Evolutionary conservation across 2,329 filamentous ascomycete genomes (phyloP).

Genomic region (Bretziella fagacearum): DNA sequence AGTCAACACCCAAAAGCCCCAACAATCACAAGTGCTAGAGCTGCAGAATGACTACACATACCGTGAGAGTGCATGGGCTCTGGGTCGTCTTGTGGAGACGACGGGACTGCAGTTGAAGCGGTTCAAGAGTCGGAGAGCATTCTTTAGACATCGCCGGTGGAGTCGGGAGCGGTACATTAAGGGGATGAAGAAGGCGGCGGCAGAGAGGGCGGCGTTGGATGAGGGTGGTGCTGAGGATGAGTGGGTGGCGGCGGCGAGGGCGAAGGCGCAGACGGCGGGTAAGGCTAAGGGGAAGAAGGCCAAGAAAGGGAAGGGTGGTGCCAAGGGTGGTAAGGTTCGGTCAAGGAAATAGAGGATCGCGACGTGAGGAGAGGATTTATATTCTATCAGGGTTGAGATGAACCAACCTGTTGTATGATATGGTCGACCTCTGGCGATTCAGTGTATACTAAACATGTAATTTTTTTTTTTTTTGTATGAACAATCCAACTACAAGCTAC

Average conservation of each 20-base stretch:
- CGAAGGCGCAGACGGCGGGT: conserved; percentile 18
- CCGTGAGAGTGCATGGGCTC: conserved; percentile 42
- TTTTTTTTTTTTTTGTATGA: background rate
- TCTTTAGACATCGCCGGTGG: conserved; percentile 29
- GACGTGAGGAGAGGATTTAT: background rate
- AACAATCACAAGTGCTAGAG: conserved; percentile 30
- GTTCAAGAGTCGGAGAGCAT: conserved; percentile 33
- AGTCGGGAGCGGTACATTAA: conserved; percentile 27
- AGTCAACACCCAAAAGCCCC: conserved; percentile 25
- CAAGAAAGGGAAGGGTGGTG: conserved; percentile 23
- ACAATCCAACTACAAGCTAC: too few species aligned
- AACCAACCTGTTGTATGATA: background rate
- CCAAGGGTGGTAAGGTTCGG: conserved; percentile 22
- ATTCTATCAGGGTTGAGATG: background rate
- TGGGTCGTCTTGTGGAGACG: conserved; percentile 36
- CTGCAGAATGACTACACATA: conserved; percentile 40
- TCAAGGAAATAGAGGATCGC: conserved; percentile 8
- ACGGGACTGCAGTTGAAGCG: conserved; percentile 33
- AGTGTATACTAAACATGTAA: conserved; percentile 8
- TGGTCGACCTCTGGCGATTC: background rate
- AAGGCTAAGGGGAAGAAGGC: conserved; percentile 23
- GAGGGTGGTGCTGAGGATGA: conserved; percentile 17
- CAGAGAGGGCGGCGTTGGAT: conserved; percentile 19
- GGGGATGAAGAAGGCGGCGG: conserved; percentile 26
- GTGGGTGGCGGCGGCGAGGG: conserved; percentile 18